Conservation (phyloP, 495 filamentous ascomycete species). For the Neurospora sp. region DNA sequence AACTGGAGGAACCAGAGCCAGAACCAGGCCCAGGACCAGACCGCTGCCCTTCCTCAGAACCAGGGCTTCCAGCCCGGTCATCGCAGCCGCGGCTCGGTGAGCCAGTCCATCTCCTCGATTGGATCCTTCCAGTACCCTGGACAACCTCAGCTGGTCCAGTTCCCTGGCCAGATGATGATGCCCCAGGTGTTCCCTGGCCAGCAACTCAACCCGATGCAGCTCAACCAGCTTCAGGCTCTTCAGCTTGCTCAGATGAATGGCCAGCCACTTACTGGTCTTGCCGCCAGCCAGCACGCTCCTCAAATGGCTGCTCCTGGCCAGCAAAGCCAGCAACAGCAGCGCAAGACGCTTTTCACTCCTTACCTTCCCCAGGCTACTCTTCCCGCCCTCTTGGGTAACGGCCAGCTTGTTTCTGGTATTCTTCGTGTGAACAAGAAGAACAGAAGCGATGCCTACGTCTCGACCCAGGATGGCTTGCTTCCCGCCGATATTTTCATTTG, state of each 20-base stretch:
- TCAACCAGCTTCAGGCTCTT: conserved; percentile 84
- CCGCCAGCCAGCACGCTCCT: conserved; percentile 69
- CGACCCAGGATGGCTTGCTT: conserved; percentile 71
- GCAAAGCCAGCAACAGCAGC: conserved; percentile 85
- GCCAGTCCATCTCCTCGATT: conserved; percentile 75
- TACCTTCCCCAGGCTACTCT: conserved; percentile 94
- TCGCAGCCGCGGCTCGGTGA: conserved; percentile 73
- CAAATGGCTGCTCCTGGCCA: conserved; percentile 55
- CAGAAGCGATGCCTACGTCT: conserved; percentile 93
- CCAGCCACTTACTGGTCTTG: conserved; percentile 56
- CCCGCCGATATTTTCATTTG: conserved; percentile 99
- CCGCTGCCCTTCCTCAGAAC: conserved; percentile 49
- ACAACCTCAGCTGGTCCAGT: conserved; percentile 84
- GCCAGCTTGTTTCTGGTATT: conserved; percentile 90
- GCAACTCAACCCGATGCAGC: conserved; percentile 78
- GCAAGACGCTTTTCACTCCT: conserved; percentile 96
- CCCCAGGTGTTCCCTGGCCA: conserved; percentile 74
- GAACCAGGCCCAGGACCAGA: conserved; percentile 44
- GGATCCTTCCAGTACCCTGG: conserved; percentile 82
- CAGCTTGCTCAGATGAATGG: conserved; percentile 79
- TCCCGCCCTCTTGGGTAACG: conserved; percentile 81
- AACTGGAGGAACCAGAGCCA: conserved; percentile 93
- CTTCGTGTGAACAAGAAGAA: conserved; percentile 99
- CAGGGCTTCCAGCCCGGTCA: conserved; percentile 87
- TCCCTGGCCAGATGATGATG: conserved; percentile 68